Evolutionary conservation across 495 filamentous ascomycete species (phyloP).

Genomic region (Staphylotrichum tortipilum): DNA sequence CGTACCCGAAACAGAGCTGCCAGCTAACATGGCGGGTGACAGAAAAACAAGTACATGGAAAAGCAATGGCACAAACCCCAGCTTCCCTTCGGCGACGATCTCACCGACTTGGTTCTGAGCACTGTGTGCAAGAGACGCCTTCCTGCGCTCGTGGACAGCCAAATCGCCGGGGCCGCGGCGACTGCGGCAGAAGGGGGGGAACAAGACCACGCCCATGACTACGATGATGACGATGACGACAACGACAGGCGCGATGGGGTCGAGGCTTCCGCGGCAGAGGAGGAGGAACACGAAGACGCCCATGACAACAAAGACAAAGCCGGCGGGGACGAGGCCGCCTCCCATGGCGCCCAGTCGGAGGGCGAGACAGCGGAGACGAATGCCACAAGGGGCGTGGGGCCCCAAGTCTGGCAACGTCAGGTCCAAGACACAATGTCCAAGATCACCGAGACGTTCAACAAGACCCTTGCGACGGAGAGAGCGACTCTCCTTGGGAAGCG

Average conservation of each 20-base stretch:
- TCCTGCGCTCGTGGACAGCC: background rate
- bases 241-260: too few species aligned
- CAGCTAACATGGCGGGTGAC: too few species aligned
- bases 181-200: background rate
- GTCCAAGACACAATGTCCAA: background rate
- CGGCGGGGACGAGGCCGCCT: background rate
- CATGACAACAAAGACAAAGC: too few species aligned
- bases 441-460: background rate
- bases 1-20: too few species aligned
- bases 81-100: slow-evolving; percentile 3
- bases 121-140: background rate
- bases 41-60: too few species aligned
- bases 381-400: background rate
- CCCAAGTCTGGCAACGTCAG: background rate
- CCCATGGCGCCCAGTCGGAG: too few species aligned
- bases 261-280: too few species aligned
- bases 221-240: too few species aligned
- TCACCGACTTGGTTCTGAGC: slow-evolving; percentile 6
- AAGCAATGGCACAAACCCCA: background rate
- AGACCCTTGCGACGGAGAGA: background rate
- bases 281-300: too few species aligned
- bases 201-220: too few species aligned
- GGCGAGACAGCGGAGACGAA: too few species aligned
- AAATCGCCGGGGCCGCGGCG: too few species aligned
- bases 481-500: background rate